Conservation (phyloP, 2,329 filamentous ascomycete species). For the Clonostachys sp. region DNA sequence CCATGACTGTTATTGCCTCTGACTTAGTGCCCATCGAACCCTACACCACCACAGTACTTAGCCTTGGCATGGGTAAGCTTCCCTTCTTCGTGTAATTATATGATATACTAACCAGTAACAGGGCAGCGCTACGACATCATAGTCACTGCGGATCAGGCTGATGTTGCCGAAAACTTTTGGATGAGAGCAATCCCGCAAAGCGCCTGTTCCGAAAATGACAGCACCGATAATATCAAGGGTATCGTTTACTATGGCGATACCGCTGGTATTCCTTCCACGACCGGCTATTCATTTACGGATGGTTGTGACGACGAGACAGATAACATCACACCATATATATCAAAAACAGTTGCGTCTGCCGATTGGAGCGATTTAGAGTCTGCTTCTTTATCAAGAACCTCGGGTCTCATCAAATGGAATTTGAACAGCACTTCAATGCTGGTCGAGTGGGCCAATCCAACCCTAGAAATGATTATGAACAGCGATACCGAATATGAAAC, state of each 20-base stretch:
- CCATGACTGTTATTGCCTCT: constrained; percentile 44
- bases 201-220: constrained; percentile 31
- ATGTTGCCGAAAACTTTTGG: constrained; percentile 29
- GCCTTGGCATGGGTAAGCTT: constrained; percentile 33
- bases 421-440: background rate
- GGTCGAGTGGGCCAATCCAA: no score
- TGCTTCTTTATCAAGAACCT: constrained; percentile 8
- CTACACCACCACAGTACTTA: constrained; percentile 39
- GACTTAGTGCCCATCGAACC: constrained; percentile 50
- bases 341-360: constrained; percentile 20
- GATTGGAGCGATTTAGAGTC: constrained; percentile 17
- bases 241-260: constrained; percentile 33
- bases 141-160: constrained; percentile 29
- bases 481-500: constrained; percentile 10
- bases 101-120: constrained; percentile 32
- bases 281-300: constrained; percentile 6
- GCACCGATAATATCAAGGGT: constrained; percentile 33
- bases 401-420: background rate
- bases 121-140: constrained; percentile 39
- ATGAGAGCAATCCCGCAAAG: constrained; percentile 35
- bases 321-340: constrained; percentile 24
- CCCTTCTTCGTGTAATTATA: constrained; percentile 13
- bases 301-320: constrained; percentile 28
- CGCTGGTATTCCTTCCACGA: constrained; percentile 7
- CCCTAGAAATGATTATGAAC: constrained; percentile 4